Conservation (phyloP, 129 eudicot genomes). For the Logfia minima region DNA sequence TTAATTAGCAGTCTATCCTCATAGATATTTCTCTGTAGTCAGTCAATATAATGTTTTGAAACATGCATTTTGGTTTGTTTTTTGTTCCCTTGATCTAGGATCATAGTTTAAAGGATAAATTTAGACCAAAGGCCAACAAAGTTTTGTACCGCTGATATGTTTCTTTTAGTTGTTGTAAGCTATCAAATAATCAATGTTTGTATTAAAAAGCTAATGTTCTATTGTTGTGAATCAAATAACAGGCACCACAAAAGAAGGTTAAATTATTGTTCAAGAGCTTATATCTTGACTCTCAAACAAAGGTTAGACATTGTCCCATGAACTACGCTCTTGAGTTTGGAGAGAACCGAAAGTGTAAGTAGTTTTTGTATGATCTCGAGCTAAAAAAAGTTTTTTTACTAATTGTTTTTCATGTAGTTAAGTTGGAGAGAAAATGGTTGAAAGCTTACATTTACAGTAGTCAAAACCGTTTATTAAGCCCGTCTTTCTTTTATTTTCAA, state of each 20-base stretch:
- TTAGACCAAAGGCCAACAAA: no score
- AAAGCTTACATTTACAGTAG: neutral
- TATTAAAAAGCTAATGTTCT: neutral
- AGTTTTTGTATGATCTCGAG: neutral
- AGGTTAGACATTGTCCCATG: neutral
- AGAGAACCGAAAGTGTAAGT: neutral
- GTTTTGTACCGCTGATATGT: neutral
- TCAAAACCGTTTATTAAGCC: no score
- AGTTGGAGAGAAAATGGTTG: neutral
- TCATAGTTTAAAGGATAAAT: no score
- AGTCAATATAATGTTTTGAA: neutral
- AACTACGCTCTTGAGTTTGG: neutral
- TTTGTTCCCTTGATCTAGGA: neutral
- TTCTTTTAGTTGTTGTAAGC: neutral
- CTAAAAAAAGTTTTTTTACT: neutral
- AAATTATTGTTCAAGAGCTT: constrained; percentile 6
- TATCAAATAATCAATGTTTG: neutral
- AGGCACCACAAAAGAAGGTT: neutral
- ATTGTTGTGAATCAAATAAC: neutral
- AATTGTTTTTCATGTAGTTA: neutral
- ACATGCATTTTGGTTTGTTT: neutral
- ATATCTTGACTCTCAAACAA: constrained; percentile 17
- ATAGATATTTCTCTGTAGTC: neutral
- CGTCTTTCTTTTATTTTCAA: no score
- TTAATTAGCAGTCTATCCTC: neutral